These are phyloP conservation scores for Ceriops zippeliana DNA, from an alignment of 345 rosid species.

Conservation along the genomic window DNA sequence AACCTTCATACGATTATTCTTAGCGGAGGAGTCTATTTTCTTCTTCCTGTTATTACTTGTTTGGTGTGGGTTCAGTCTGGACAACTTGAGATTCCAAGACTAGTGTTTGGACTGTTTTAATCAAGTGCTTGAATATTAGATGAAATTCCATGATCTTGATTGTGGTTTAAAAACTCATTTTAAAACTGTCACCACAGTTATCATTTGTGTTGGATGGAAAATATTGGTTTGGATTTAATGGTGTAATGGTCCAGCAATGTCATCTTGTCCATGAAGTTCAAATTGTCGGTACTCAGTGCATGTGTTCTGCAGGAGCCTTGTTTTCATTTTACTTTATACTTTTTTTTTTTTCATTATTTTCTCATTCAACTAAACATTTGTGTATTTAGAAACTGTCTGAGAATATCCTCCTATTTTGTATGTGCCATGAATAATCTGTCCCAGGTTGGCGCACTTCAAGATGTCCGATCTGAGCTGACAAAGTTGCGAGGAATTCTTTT, in stretches of 20 bases:
- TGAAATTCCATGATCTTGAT: no score
- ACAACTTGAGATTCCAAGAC: slow-evolving; percentile 1
- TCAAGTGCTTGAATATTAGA: background rate
- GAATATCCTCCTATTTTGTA: slow-evolving; percentile 5
- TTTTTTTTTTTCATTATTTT: background rate
- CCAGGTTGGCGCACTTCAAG: slow-evolving; percentile 99
- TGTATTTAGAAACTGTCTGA: slow-evolving; percentile 1
- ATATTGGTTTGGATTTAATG: background rate
- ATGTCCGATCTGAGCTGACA: slow-evolving; percentile 87
- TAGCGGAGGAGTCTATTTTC: background rate
- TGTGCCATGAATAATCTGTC: slow-evolving; percentile 11
- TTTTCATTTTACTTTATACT: background rate
- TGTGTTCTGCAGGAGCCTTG: background rate
- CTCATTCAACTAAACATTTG: background rate
- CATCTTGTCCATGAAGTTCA: background rate
- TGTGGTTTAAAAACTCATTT: no score
- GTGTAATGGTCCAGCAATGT: background rate
- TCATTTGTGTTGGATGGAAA: background rate
- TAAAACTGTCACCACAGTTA: no score
- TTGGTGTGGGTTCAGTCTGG: background rate
- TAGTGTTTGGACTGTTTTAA: background rate
- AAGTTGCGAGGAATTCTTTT: slow-evolving; percentile 84
- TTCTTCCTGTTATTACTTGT: background rate
- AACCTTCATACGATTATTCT: background rate
- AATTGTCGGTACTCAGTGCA: background rate